Evolutionary conservation across 441 rosid species (phyloP).

Genomic region (Kokia cookei): DNA sequence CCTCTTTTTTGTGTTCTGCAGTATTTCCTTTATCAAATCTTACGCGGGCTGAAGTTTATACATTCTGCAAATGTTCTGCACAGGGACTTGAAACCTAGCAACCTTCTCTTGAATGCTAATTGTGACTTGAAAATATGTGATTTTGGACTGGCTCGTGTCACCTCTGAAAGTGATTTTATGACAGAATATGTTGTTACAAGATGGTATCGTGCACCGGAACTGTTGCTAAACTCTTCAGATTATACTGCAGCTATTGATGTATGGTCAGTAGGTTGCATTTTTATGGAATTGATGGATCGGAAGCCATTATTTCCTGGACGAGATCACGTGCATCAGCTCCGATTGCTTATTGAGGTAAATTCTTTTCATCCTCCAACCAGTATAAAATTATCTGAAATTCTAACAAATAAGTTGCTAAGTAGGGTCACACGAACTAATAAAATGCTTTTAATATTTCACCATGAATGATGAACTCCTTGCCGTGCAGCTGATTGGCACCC

Average conservation of each 20-base stretch:
- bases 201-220: conserved; percentile 95
- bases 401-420: not conserved
- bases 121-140: conserved; percentile 81
- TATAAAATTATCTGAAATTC: not conserved
- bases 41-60: conserved; percentile 82
- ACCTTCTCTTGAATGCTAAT: conserved; percentile 60
- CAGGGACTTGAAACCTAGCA: conserved; percentile 88
- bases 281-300: conserved; percentile 73
- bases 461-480: conserved; percentile 4
- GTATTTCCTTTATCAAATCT: conserved; percentile 80
- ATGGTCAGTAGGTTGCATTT: conserved; percentile 92
- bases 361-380: not conserved
- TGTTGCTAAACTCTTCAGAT: conserved; percentile 65
- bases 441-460: not conserved
- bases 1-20: conserved; percentile 22
- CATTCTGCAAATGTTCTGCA: conserved; percentile 88
- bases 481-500: conserved; percentile 76
- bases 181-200: conserved; percentile 81
- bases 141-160: conserved; percentile 80
- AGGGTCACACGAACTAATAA: not conserved
- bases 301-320: conserved; percentile 79
- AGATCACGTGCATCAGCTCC: conserved; percentile 79
- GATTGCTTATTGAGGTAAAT: conserved; percentile 69
- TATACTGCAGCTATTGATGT: conserved; percentile 82
- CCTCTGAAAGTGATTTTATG: conserved; percentile 73